Percentiles rank a stretch among this genome's conserved stretches.
Evolutionary conservation across 192 early-diverging fungal genomes (phyloP).

Genomic region (Gonapodya prolifera): DNA sequence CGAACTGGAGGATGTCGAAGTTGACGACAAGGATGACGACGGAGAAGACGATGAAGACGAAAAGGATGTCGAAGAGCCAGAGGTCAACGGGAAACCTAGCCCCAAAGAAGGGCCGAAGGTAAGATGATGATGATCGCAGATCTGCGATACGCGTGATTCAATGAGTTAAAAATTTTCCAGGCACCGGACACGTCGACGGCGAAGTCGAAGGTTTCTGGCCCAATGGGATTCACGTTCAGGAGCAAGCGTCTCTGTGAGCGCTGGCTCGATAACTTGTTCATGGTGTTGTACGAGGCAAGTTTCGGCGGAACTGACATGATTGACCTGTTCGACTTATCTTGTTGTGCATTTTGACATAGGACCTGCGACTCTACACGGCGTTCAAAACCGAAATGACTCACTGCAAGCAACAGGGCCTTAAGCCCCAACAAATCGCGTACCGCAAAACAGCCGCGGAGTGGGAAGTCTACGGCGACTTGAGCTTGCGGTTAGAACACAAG

Average conservation of each 20-base stretch:
- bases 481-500: slow-evolving; percentile 68
- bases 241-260: slow-evolving; percentile 97
- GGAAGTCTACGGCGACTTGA: slow-evolving; percentile 93
- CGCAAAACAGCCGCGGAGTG: slow-evolving; percentile 94
- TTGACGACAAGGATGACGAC: neutral
- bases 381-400: slow-evolving; percentile 80
- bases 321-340: neutral
- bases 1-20: slow-evolving; percentile 6
- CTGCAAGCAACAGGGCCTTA: slow-evolving; percentile 34
- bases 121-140: no score
- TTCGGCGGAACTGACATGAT: neutral
- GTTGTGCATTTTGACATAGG: slow-evolving; percentile 6
- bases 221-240: slow-evolving; percentile 53
- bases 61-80: neutral
- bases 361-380: slow-evolving; percentile 86
- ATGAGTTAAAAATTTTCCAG: no score
- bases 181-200: neutral
- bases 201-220: neutral
- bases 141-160: no score
- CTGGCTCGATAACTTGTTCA: slow-evolving; percentile 98
- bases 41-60: slow-evolving; percentile 6
- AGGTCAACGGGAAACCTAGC: neutral
- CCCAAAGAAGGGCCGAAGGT: neutral
- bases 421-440: slow-evolving; percentile 53
- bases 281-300: slow-evolving; percentile 87